Percentiles rank a stretch among this genome's conserved stretches.
phyloP scores from a whole-genome alignment of 176 grass and related monocot species.

The Aegilops speltoides region DNA sequence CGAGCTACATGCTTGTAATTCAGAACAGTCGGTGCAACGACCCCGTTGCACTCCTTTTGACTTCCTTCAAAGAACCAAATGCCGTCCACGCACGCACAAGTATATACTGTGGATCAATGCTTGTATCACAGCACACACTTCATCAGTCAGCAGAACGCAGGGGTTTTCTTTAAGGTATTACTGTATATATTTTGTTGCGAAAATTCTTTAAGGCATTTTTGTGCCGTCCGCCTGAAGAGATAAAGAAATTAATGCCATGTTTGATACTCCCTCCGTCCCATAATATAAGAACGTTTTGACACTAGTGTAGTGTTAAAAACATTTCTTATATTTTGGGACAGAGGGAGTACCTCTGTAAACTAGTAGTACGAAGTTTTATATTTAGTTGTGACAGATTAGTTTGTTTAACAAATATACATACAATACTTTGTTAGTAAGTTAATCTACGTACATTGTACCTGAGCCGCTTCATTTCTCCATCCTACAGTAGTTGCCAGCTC shows the following conservation, averaged over 20 bases:
- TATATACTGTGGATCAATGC: neutral
- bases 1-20: constrained; percentile 19
- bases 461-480: neutral
- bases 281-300: no score
- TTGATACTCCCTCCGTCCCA: no score
- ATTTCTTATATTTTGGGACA: no score
- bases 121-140: neutral
- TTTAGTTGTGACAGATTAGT: no score
- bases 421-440: neutral
- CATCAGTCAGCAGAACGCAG: neutral
- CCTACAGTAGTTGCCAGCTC: neutral
- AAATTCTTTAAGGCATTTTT: neutral
- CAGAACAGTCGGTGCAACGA: constrained; percentile 28
- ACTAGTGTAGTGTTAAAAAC: no score
- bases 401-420: no score
- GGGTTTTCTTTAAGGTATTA: neutral
- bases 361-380: neutral
- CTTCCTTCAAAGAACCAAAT: constrained; percentile 11
- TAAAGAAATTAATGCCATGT: neutral
- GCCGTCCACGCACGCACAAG: constrained; percentile 12
- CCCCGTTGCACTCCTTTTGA: neutral
- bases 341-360: no score
- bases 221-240: neutral
- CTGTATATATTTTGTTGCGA: no score
- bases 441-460: neutral